These are phyloP conservation scores for Parathielavia hyrcaniae DNA, from an alignment of 495 filamentous ascomycete species.

Conservation along the genomic window DNA sequence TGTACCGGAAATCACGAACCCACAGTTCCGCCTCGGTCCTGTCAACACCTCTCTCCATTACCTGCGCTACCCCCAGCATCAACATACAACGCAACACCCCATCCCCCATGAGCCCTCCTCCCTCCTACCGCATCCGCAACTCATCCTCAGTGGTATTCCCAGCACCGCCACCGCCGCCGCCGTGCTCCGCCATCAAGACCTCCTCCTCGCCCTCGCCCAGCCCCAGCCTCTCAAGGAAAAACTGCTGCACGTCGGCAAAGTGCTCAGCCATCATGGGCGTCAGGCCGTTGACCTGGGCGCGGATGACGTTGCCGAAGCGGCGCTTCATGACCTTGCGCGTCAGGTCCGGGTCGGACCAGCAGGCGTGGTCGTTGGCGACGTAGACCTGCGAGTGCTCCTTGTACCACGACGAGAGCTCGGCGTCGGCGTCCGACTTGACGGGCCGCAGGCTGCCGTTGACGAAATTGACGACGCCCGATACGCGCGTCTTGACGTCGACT, in stretches of 20 bases:
- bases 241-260: conserved; percentile 50
- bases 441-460: conserved; percentile 60
- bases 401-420: conserved; percentile 64
- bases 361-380: conserved; percentile 61
- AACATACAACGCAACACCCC: too few relatives aligned
- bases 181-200: conserved; percentile 38
- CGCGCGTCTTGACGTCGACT: conserved; percentile 40
- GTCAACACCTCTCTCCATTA: not conserved
- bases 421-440: conserved; percentile 57
- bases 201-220: conserved; percentile 29
- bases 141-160: not conserved
- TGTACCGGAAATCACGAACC: not conserved
- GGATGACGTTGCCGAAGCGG: conserved; percentile 58
- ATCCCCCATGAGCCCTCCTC: not conserved
- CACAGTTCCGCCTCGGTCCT: not conserved
- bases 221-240: conserved; percentile 45
- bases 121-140: not conserved
- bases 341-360: conserved; percentile 55
- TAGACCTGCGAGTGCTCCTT: conserved; percentile 66
- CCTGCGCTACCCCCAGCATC: not conserved
- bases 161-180: conserved; percentile 21
- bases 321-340: conserved; percentile 56
- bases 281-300: conserved; percentile 48
- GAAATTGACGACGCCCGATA: conserved; percentile 50
- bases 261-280: conserved; percentile 61